Conservation (phyloP, 2,329 filamentous ascomycete genomes). For the Aureobasidium pullulans region DNA sequence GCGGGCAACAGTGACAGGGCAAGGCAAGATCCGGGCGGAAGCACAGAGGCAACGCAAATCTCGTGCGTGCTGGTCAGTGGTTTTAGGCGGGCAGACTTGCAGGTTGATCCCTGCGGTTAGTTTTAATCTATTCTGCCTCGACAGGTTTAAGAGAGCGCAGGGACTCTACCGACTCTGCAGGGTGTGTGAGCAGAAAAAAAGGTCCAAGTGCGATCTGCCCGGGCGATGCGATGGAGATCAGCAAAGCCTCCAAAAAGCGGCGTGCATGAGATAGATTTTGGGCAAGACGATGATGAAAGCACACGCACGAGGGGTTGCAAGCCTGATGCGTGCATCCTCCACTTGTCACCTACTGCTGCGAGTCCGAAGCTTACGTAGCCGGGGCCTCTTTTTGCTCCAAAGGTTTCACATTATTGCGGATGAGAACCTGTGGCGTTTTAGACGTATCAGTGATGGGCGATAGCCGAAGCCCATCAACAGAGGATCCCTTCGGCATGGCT, state of each 20-base stretch:
- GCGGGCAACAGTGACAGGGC: conserved; percentile 8
- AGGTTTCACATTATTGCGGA: conserved; percentile 9
- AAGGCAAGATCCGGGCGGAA: conserved; percentile 14
- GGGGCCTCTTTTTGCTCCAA: neutral
- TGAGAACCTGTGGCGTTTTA: conserved; percentile 11
- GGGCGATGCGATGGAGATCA: conserved; percentile 17
- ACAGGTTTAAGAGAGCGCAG: conserved; percentile 13
- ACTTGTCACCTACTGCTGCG: conserved; percentile 4
- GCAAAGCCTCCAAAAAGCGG: conserved; percentile 13
- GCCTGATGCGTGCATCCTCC: conserved; percentile 10
- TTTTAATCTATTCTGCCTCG: conserved; percentile 17
- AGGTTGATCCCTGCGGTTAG: conserved; percentile 15
- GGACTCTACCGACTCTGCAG: conserved; percentile 13
- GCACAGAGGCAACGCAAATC: conserved; percentile 15
- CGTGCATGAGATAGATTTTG: conserved; percentile 13
- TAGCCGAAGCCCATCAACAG: conserved; percentile 12
- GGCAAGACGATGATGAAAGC: conserved; percentile 9
- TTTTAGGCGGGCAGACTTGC: conserved; percentile 16
- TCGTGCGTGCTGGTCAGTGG: conserved; percentile 16
- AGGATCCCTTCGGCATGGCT: conserved; percentile 12
- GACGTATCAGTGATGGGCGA: conserved; percentile 13
- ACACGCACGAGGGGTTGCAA: conserved; percentile 8
- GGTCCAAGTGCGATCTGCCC: conserved; percentile 16
- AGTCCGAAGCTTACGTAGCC: conserved; percentile 9
- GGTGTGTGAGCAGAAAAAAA: neutral